Evolutionary conservation across 805 yeast genomes (phyloP).

Genomic region (Starmerella tilneyi): DNA sequence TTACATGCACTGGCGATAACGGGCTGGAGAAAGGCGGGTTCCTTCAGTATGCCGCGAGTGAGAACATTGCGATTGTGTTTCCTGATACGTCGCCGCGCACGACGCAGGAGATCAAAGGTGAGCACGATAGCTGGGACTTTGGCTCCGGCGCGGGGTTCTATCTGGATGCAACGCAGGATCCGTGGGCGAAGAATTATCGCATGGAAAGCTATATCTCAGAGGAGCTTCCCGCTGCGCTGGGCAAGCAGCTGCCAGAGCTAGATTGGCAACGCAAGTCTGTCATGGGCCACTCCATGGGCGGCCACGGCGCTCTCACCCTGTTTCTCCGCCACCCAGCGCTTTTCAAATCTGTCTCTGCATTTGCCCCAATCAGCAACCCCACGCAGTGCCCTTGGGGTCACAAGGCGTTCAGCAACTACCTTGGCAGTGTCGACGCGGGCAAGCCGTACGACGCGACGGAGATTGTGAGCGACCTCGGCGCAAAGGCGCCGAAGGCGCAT

Average conservation of each 20-base stretch:
- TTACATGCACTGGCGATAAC: constrained; percentile 88
- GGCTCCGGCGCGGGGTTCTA: constrained; percentile 96
- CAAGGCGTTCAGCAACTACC: constrained; percentile 69
- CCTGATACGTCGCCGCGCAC: constrained; percentile 93
- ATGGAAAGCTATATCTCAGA: constrained; percentile 77
- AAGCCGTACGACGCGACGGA: constrained; percentile 72
- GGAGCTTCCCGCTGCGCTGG: constrained; percentile 54
- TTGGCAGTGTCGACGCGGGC: constrained; percentile 53
- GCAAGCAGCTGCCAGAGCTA: constrained; percentile 34
- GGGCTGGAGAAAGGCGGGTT: constrained; percentile 82
- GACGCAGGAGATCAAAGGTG: constrained; percentile 38
- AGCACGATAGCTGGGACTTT: constrained; percentile 74
- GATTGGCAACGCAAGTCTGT: constrained; percentile 55
- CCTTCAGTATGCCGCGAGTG: constrained; percentile 62
- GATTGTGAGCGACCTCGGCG: constrained; percentile 42
- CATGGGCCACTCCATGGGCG: constrained; percentile 99
- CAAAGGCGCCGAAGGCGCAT: constrained; percentile 43
- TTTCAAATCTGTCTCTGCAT: constrained; percentile 76
- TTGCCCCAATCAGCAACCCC: constrained; percentile 85
- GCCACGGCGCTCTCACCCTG: constrained; percentile 78
- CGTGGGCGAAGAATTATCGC: constrained; percentile 61
- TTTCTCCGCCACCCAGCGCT: constrained; percentile 56
- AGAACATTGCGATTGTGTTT: constrained; percentile 78
- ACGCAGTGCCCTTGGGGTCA: constrained; percentile 73
- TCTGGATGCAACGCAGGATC: constrained; percentile 66